A percentile compares a stretch with the other conserved stretches of the same genome.
Evolutionary conservation across 805 yeast species (phyloP).

Genomic region (Pichia membranifaciens): DNA sequence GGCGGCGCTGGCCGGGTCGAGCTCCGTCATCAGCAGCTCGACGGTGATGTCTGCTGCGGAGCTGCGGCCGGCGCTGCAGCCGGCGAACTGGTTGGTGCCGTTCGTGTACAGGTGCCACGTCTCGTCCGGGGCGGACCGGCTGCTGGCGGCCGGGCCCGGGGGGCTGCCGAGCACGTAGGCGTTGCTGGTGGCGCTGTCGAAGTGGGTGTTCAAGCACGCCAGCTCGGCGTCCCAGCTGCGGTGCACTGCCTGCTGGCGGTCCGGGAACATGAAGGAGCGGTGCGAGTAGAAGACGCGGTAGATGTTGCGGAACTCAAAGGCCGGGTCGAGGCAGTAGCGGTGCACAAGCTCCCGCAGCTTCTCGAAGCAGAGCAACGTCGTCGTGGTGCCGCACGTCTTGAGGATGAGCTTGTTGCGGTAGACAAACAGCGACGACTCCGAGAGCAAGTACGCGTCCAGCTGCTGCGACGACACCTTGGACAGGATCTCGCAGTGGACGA

Average conservation of each 20-base stretch:
- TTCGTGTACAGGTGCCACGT: slow-evolving; percentile 89
- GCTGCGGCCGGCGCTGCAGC: too few species aligned
- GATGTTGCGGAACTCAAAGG: slow-evolving; percentile 31
- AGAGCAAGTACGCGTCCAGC: slow-evolving; percentile 78
- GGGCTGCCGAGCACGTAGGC: slow-evolving; percentile 71
- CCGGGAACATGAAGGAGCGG: slow-evolving; percentile 89
- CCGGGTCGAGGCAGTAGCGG: slow-evolving; percentile 35
- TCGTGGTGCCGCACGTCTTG: slow-evolving; percentile 96
- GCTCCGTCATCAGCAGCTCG: slow-evolving; percentile 87
- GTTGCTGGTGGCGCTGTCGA: slow-evolving; percentile 52
- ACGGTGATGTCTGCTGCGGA: slow-evolving; percentile 41
- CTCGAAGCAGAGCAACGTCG: slow-evolving; percentile 72
- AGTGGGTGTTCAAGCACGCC: slow-evolving; percentile 56
- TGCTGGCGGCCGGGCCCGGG: neutral
- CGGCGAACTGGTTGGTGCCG: slow-evolving; percentile 31
- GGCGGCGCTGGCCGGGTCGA: slow-evolving; percentile 50
- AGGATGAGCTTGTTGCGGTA: slow-evolving; percentile 78
- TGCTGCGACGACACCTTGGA: slow-evolving; percentile 63
- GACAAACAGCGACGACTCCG: slow-evolving; percentile 87
- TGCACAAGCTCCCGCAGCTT: slow-evolving; percentile 50
- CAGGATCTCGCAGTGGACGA: slow-evolving; percentile 82
- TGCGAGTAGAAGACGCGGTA: slow-evolving; percentile 82
- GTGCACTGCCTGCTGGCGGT: slow-evolving; percentile 74
- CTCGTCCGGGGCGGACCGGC: slow-evolving; percentile 49
- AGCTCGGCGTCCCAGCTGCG: slow-evolving; percentile 82